Conservation (phyloP, 768 basidiomycete genomes). For the Lactarius hengduanensis region DNA sequence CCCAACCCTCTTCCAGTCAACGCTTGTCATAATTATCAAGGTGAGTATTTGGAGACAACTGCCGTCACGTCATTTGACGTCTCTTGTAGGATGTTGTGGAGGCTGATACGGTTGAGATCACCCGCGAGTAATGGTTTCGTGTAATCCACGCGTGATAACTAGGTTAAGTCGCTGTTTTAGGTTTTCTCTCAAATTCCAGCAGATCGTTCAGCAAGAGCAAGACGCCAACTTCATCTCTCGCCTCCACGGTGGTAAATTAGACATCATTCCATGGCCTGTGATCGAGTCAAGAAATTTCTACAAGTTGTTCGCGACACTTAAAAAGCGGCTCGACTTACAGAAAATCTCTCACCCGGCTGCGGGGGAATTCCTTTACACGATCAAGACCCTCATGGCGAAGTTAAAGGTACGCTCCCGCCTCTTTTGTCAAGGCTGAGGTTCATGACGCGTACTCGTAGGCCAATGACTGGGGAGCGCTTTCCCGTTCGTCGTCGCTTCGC, state of each 20-base stretch:
- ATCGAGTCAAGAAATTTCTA: conserved; percentile 64
- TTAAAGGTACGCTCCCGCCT: conserved; percentile 1
- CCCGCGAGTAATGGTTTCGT: conserved; percentile 46
- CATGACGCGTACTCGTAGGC: conserved; percentile 37
- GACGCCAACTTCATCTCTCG: conserved; percentile 63
- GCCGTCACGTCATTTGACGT: not conserved
- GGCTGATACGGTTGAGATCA: conserved; percentile 56
- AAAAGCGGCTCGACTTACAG: conserved; percentile 49
- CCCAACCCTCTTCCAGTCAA: conserved; percentile 58
- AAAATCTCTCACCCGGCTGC: conserved; percentile 48
- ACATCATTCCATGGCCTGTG: conserved; percentile 66
- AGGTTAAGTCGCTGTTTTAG: conserved; percentile 33
- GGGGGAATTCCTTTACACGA: conserved; percentile 46
- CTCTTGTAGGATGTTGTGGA: conserved; percentile 56
- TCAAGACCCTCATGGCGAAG: conserved; percentile 24
- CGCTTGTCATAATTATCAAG: conserved; percentile 64
- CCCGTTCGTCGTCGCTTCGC: conserved; percentile 44
- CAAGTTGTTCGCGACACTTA: conserved; percentile 47
- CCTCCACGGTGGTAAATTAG: conserved; percentile 53
- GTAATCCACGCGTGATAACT: not conserved
- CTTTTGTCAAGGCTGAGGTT: not conserved
- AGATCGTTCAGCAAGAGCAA: conserved; percentile 61
- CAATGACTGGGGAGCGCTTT: conserved; percentile 66
- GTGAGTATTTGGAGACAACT: conserved; percentile 32
- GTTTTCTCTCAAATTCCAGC: conserved; percentile 56